Evolutionary conservation across 768 basidiomycete species (phyloP), one percentile per base, ranked within the genome.

Genomic region (Goffeauzyma gilvescens): DNA sequence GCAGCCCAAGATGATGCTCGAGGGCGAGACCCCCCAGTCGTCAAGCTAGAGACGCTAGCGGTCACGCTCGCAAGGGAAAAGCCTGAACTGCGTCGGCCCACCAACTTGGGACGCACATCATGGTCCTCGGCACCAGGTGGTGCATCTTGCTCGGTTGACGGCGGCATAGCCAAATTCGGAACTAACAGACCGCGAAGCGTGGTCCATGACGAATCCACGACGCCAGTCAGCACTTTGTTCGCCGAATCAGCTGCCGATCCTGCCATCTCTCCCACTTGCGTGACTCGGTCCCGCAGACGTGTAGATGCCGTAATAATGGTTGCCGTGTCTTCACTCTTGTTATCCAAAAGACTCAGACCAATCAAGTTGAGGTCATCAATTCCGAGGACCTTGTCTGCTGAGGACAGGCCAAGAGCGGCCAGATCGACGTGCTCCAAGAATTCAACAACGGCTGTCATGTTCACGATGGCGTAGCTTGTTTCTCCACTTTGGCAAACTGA

Each of bases 381-480:
- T 14, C n/a, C 37, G 20, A 8, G 49, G 21, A 66, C 57, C 36
- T 59, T 63, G 33, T 59, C 63, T 6, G 61, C 38, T 2, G 52
- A 84, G 63, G 42, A 43, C 14, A 52, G 64, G 0, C 73, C 77
- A 15, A 81, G 66, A 1, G 71, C 73, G 6, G 72, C 78, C 43
- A 93, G 68, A 65, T 95, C 86, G 26, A 95, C 85, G 57, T 87
- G 83, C 66, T 90, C 86, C 39, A 95, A 68, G 60, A 95, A 98
- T 58, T 95, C 89, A 1, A 82, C 83, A 5, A 90, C 87, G 9
- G 90, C 90, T 70, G 89, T 76, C 28, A 93, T 68, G 63, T 93
- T 96, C 60, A 95, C 81, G 30, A 90, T 71, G 45, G 87, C 95
- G 55, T 87, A 98, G 36, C 76, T 78, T 54, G 84, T 82, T 56